Conservation (phyloP, 441 rosid genomes). For the Euphorbia celastroides region DNA sequence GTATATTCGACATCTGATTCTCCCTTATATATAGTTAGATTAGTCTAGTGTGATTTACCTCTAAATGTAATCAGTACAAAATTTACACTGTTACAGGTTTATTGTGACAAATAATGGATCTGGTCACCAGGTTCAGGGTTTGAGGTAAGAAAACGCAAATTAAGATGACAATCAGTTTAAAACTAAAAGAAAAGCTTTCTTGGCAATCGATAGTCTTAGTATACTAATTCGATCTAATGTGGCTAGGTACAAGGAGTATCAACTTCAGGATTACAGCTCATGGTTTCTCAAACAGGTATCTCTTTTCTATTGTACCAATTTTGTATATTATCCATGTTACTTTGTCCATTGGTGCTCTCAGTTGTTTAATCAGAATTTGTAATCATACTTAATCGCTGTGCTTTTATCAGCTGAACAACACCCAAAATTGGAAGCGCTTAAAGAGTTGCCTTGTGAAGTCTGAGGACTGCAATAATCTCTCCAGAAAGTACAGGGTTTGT, state of each 20-base stretch:
- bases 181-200: no score
- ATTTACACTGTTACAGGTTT: slow-evolving; percentile 59
- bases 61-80: no score
- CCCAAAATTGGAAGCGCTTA: slow-evolving; percentile 59
- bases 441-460: slow-evolving; percentile 93
- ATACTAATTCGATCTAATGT: slow-evolving; percentile 10
- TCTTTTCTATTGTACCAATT: neutral
- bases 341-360: neutral
- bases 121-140: slow-evolving; percentile 59
- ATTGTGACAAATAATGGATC: slow-evolving; percentile 82
- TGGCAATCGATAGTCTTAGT: no score
- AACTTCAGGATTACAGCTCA: slow-evolving; percentile 80
- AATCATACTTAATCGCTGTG: neutral
- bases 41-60: no score
- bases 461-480: slow-evolving; percentile 57
- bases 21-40: no score
- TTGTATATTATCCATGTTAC: neutral
- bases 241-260: slow-evolving; percentile 85
- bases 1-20: slow-evolving; percentile 29
- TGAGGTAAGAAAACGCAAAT: slow-evolving; percentile 45
- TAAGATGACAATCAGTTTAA: neutral
- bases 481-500: slow-evolving; percentile 67
- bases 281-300: slow-evolving; percentile 81
- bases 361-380: slow-evolving; percentile 1
- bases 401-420: slow-evolving; percentile 57